Conservation (phyloP, 495 filamentous ascomycete species). For the Xylaria bambusicola region DNA sequence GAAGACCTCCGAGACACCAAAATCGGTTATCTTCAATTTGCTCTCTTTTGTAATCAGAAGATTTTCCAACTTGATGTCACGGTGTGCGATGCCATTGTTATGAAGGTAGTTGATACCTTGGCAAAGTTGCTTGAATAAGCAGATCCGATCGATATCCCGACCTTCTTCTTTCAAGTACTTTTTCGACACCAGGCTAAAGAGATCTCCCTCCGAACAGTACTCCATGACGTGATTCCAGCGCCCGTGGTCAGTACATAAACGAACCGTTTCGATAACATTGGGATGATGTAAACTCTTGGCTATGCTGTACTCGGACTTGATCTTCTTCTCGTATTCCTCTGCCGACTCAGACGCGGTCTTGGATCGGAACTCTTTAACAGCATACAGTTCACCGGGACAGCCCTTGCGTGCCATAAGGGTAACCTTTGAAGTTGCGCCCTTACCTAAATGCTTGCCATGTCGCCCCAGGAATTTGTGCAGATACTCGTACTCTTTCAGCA, state of each 20-base stretch:
- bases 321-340: conserved; percentile 72
- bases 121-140: conserved; percentile 79
- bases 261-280: conserved; percentile 73
- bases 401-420: conserved; percentile 65
- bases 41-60: conserved; percentile 68
- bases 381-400: conserved; percentile 59
- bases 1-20: conserved; percentile 78
- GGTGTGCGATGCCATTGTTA: conserved; percentile 70
- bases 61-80: conserved; percentile 84
- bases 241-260: conserved; percentile 64
- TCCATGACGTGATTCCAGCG: conserved; percentile 87
- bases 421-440: conserved; percentile 72
- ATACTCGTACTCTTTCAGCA: conserved; percentile 61
- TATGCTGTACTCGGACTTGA: conserved; percentile 78
- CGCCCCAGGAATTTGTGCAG: conserved; percentile 59
- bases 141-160: conserved; percentile 66
- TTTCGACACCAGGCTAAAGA: conserved; percentile 66
- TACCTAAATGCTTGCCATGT: conserved; percentile 66
- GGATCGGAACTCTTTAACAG: conserved; percentile 76
- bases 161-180: conserved; percentile 61
- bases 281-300: conserved; percentile 75
- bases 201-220: conserved; percentile 72
- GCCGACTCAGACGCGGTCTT: conserved; percentile 61
- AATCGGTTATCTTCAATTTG: conserved; percentile 78
- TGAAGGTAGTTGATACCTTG: conserved; percentile 71